These are phyloP conservation scores for Suhomyces canberraensis DNA, from an alignment of 805 yeast genomes.

Conservation along the genomic window DNA sequence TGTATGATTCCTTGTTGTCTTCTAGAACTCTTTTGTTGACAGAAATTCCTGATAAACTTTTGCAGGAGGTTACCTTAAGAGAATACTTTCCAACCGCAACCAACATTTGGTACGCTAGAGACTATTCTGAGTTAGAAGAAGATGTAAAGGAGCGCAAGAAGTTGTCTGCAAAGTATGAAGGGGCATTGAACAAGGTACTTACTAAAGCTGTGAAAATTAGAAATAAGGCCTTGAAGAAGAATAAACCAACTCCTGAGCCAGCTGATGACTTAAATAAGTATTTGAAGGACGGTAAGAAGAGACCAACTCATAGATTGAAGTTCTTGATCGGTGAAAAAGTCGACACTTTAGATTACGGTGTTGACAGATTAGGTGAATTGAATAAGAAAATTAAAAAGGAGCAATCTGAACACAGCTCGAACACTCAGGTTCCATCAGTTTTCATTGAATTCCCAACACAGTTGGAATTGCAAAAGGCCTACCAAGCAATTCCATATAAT, in stretches of 20 bases:
- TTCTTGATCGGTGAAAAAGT: constrained; percentile 79
- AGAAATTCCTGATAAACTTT: constrained; percentile 52
- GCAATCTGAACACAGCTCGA: constrained; percentile 53
- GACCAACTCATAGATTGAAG: constrained; percentile 78
- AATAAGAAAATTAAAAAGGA: constrained; percentile 59
- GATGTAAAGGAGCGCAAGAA: constrained; percentile 62
- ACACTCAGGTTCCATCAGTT: constrained; percentile 60
- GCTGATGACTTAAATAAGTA: constrained; percentile 57
- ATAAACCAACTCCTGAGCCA: constrained; percentile 52
- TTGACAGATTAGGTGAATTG: constrained; percentile 63
- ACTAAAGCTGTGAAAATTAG: constrained; percentile 57
- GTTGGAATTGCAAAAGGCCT: constrained; percentile 84
- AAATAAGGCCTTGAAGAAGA: constrained; percentile 56
- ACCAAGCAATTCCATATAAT: constrained; percentile 70
- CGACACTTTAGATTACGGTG: constrained; percentile 72
- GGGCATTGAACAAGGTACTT: constrained; percentile 57
- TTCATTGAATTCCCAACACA: constrained; percentile 82
- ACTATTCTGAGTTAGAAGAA: constrained; percentile 54
- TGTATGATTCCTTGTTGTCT: constrained; percentile 64
- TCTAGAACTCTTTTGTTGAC: constrained; percentile 73
- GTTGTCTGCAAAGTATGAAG: constrained; percentile 59
- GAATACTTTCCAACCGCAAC: constrained; percentile 61
- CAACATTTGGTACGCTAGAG: constrained; percentile 61
- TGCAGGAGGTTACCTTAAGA: constrained; percentile 49
- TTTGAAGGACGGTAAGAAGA: constrained; percentile 62